phyloP scores from a whole-genome alignment of 352 stramenopile species.

The Globisporangium splendens region DNA sequence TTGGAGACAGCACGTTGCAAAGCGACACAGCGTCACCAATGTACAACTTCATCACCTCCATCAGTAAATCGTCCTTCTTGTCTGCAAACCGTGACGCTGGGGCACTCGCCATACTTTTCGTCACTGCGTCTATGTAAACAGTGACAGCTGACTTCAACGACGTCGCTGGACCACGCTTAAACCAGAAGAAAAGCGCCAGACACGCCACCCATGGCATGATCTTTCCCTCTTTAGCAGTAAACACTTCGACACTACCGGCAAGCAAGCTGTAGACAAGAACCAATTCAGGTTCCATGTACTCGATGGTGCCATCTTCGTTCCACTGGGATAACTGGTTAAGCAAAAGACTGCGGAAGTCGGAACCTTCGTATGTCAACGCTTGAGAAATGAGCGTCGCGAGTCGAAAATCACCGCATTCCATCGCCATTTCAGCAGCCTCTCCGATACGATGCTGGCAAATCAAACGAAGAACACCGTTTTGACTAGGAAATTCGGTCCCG shows the following conservation, averaged over 20 bases:
- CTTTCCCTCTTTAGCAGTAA: slow-evolving; percentile 44
- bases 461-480: slow-evolving; percentile 34
- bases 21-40: slow-evolving; percentile 48
- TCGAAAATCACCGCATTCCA: slow-evolving; percentile 56
- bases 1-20: slow-evolving; percentile 56
- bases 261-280: slow-evolving; percentile 67
- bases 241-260: slow-evolving; percentile 51
- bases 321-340: slow-evolving; percentile 56
- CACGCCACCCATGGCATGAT: slow-evolving; percentile 53
- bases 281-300: slow-evolving; percentile 58
- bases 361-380: slow-evolving; percentile 45
- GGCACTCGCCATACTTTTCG: slow-evolving; percentile 32
- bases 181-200: slow-evolving; percentile 72
- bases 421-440: slow-evolving; percentile 56
- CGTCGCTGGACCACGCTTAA: slow-evolving; percentile 45
- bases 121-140: slow-evolving; percentile 38
- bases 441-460: slow-evolving; percentile 55
- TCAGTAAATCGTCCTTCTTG: slow-evolving; percentile 55
- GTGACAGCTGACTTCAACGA: slow-evolving; percentile 42
- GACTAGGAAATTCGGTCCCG: slow-evolving; percentile 13
- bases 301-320: slow-evolving; percentile 41
- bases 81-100: slow-evolving; percentile 29
- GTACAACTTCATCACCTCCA: slow-evolving; percentile 72
- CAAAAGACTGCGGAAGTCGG: slow-evolving; percentile 46
- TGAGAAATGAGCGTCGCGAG: slow-evolving; percentile 66